Percentiles rank a stretch among this genome's conserved stretches.
Evolutionary conservation across 2,329 filamentous ascomycete species (phyloP).

Genomic region (Exophiala phaeomuriformis): DNA sequence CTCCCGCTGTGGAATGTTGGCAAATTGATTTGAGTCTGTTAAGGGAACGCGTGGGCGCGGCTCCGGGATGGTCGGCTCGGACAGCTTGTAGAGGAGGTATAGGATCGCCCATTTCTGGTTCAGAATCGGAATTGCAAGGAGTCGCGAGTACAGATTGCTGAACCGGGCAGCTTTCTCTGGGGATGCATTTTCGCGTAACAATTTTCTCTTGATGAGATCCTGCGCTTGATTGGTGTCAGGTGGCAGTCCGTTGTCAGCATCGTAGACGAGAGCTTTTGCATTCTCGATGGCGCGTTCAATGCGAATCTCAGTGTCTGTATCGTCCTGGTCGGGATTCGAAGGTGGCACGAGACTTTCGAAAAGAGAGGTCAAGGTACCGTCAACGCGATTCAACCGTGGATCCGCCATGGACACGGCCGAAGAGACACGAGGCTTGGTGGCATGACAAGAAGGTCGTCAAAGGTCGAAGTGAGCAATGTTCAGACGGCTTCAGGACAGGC

Average conservation of each 20-base stretch:
- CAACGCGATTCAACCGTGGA: constrained; percentile 55
- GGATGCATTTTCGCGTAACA: constrained; percentile 69
- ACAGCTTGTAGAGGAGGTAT: constrained; percentile 78
- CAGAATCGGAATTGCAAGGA: constrained; percentile 84
- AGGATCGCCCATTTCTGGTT: constrained; percentile 96
- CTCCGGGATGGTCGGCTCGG: constrained; percentile 54
- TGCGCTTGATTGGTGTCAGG: constrained; percentile 74
- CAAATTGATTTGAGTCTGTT: constrained; percentile 35
- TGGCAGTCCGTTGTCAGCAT: constrained; percentile 22
- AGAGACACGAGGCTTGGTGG: constrained; percentile 1
- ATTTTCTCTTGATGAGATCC: constrained; percentile 81
- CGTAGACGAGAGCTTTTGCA: constrained; percentile 43
- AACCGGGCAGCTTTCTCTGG: constrained; percentile 72
- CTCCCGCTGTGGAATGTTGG: constrained; percentile 19
- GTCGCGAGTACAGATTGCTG: constrained; percentile 80
- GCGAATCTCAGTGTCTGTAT: constrained; percentile 60
- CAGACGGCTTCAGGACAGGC: too few species aligned
- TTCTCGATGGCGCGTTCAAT: constrained; percentile 55
- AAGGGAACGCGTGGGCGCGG: constrained; percentile 38
- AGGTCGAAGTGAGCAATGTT: too few species aligned
- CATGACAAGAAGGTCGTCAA: constrained; percentile 12
- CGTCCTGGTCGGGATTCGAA: constrained; percentile 54
- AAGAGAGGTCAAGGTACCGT: constrained; percentile 70
- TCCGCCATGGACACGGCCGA: constrained; percentile 44
- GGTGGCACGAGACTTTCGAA: constrained; percentile 66